A percentile compares a stretch with the other conserved stretches of the same genome.
Evolutionary conservation across 2,329 filamentous ascomycete species (phyloP).

Genomic region (Drechslera avenae): DNA sequence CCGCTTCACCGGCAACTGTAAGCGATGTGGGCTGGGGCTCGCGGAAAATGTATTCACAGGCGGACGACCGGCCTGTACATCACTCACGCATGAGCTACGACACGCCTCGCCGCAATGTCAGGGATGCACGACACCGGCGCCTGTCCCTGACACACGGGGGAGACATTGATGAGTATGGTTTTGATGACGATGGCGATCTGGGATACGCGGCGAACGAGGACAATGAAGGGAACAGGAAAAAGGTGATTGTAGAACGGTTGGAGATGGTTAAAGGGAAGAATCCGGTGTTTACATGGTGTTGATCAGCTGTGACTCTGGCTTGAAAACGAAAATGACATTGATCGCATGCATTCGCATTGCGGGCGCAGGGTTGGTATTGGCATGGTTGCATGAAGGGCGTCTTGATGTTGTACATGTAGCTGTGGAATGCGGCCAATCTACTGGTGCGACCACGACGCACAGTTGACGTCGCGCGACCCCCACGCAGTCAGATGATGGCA

Average conservation of each 20-base stretch:
- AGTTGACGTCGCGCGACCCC: too few species aligned
- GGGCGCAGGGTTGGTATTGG: constrained; percentile 5
- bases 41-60: constrained; percentile 13
- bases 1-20: constrained; percentile 43
- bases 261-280: constrained; percentile 96
- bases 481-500: too few species aligned
- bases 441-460: too few species aligned
- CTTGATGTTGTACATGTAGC: constrained; percentile 10
- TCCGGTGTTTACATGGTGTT: constrained; percentile 98
- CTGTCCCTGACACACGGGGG: constrained; percentile 57
- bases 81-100: constrained; percentile 52
- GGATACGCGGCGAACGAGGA: constrained; percentile 94
- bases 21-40: constrained; percentile 40
- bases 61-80: constrained; percentile 33
- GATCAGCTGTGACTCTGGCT: constrained; percentile 12
- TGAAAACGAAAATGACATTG: not conserved
- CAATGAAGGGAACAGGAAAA: constrained; percentile 87
- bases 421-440: constrained; percentile 1
- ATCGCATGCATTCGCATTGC: constrained; percentile 5
- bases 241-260: constrained; percentile 94
- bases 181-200: constrained; percentile 81
- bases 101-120: constrained; percentile 38
- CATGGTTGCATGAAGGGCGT: constrained; percentile 13
- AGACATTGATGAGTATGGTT: constrained; percentile 56
- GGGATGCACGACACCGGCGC: constrained; percentile 48